These are phyloP conservation scores for Globisporangium nodosum DNA, from an alignment of 352 stramenopile genomes.

Conservation along the genomic window DNA sequence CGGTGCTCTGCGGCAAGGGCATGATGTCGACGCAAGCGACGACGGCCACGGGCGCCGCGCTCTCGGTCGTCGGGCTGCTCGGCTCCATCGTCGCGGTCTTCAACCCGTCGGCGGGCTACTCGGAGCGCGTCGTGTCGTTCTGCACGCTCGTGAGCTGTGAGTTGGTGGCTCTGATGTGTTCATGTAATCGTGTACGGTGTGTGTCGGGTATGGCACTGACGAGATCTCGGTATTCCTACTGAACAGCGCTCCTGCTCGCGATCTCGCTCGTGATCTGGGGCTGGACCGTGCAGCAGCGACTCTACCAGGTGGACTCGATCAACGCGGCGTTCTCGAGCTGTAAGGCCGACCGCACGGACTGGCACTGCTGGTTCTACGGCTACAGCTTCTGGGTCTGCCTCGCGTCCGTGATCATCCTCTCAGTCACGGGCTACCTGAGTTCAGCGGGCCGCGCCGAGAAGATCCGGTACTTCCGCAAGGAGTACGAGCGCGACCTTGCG, in stretches of 20 bases:
- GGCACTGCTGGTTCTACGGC: slow-evolving; percentile 85
- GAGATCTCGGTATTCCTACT: not conserved
- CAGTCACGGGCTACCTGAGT: slow-evolving; percentile 70
- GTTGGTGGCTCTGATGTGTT: slow-evolving; percentile 10
- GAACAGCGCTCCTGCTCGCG: slow-evolving; percentile 53
- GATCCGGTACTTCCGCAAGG: slow-evolving; percentile 80
- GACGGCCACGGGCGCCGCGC: slow-evolving; percentile 47
- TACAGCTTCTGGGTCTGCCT: slow-evolving; percentile 85
- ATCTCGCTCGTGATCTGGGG: slow-evolving; percentile 79
- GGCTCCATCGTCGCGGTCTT: slow-evolving; percentile 66
- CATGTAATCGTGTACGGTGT: too few relatives aligned
- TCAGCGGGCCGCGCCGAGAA: slow-evolving; percentile 78
- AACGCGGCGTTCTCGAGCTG: slow-evolving; percentile 71
- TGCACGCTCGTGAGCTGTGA: slow-evolving; percentile 77
- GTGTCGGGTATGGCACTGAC: not conserved
- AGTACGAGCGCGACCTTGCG: slow-evolving; percentile 73
- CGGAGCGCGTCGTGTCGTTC: slow-evolving; percentile 74
- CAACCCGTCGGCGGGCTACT: slow-evolving; percentile 67
- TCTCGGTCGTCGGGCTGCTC: slow-evolving; percentile 56
- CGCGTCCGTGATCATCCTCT: slow-evolving; percentile 74
- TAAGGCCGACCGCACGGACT: slow-evolving; percentile 58
- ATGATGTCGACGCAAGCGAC: slow-evolving; percentile 70
- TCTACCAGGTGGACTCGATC: slow-evolving; percentile 78
- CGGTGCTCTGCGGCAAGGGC: slow-evolving; percentile 61
- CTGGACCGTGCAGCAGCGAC: slow-evolving; percentile 62